A percentile compares a stretch with the other conserved stretches of the same genome.
These are phyloP conservation scores for Ilex paraguariensis DNA, from an alignment of 305 asterid genomes.

Conservation along the genomic window DNA sequence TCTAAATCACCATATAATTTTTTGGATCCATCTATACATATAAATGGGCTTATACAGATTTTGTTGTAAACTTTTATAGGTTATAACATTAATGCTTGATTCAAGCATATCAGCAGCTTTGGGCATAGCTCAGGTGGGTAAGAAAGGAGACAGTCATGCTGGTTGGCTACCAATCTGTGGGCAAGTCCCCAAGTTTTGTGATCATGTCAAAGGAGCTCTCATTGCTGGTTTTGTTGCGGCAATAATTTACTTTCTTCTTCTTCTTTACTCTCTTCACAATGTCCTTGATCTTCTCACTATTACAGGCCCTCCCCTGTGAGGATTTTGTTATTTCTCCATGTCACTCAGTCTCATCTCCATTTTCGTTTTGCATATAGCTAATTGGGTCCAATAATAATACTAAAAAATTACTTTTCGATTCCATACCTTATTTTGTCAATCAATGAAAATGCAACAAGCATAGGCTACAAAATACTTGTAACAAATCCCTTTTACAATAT, in stretches of 20 bases:
- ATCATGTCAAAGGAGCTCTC: slow-evolving; percentile 48
- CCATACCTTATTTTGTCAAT: no score
- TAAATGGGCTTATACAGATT: no score
- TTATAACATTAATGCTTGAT: slow-evolving; percentile 52
- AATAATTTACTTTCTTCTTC: slow-evolving; percentile 38
- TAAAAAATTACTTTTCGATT: no score
- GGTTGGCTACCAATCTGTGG: slow-evolving; percentile 90
- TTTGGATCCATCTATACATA: no score
- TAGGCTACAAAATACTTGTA: no score
- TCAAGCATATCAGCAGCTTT: slow-evolving; percentile 70
- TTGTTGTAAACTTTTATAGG: slow-evolving; percentile 21
- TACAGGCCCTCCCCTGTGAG: neutral
- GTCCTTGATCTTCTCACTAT: slow-evolving; percentile 39
- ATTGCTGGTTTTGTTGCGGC: slow-evolving; percentile 58
- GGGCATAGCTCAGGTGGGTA: slow-evolving; percentile 71
- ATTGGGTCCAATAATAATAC: no score
- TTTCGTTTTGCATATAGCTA: no score
- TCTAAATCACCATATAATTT: no score
- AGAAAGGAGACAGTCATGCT: slow-evolving; percentile 61
- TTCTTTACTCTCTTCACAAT: slow-evolving; percentile 57
- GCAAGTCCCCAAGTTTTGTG: slow-evolving; percentile 82
- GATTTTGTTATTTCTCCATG: neutral
- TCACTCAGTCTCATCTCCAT: no score
- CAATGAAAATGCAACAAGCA: no score
- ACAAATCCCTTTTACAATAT: no score